Percentiles rank a stretch among this genome's conserved stretches.
Conservation (phyloP, 345 rosid species). For the Aquilaria malaccensis region DNA sequence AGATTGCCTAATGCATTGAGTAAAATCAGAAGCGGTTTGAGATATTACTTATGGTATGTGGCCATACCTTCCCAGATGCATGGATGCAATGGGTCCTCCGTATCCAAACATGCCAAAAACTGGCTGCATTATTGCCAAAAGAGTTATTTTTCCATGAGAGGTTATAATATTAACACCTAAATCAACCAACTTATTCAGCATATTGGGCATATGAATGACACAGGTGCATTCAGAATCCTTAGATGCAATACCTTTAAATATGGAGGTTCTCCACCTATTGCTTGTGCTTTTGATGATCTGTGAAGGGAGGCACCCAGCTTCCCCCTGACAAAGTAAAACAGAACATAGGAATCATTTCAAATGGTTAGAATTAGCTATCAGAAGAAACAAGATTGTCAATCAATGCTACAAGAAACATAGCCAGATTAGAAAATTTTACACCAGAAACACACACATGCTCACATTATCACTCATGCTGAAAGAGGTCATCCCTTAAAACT, state of each 20-base stretch:
- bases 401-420: neutral
- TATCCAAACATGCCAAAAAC: constrained; percentile 61
- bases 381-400: neutral
- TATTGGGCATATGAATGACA: too few species aligned
- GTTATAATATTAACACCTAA: too few species aligned
- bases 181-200: too few species aligned
- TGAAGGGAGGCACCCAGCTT: constrained; percentile 70
- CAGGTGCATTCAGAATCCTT: too few species aligned
- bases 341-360: neutral
- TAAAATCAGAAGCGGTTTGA: neutral
- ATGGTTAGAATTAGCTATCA: too few species aligned
- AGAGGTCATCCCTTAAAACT: neutral
- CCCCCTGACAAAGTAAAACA: constrained; percentile 40
- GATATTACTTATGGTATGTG: neutral
- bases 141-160: neutral
- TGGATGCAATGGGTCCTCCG: constrained; percentile 54
- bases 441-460: too few species aligned
- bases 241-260: constrained; percentile 42
- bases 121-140: constrained; percentile 32
- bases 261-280: constrained; percentile 63
- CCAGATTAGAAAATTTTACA: too few species aligned
- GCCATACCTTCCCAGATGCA: constrained; percentile 51
- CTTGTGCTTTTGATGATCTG: constrained; percentile 36
- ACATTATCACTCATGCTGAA: too few species aligned
- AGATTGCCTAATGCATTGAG: too few species aligned